phyloP scores from a whole-genome alignment of 805 yeast genomes.

The Myxozyma neotropica region DNA sequence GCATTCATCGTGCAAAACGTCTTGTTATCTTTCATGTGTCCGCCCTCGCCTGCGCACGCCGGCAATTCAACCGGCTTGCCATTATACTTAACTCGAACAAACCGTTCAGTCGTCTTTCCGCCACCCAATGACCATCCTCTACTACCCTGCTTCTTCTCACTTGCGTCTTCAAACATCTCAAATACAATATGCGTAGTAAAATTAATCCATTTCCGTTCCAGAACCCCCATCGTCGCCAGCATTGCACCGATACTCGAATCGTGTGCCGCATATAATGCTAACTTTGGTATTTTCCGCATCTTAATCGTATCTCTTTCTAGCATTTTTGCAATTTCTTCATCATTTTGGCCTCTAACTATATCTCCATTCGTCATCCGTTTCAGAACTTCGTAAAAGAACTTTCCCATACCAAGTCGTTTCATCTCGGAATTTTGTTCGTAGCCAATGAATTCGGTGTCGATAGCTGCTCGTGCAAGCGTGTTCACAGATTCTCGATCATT shows the following conservation, averaged over 20 bases:
- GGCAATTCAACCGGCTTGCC: slow-evolving; percentile 31
- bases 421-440: slow-evolving; percentile 19
- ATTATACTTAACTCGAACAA: slow-evolving; percentile 31
- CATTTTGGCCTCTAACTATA: slow-evolving; percentile 9
- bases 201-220: slow-evolving; percentile 32
- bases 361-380: slow-evolving; percentile 30
- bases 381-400: slow-evolving; percentile 29
- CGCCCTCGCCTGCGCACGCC: slow-evolving; percentile 18
- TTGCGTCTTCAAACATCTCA: slow-evolving; percentile 24
- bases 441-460: slow-evolving; percentile 27
- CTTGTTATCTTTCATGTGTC: slow-evolving; percentile 13
- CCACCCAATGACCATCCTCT: too few relatives aligned
- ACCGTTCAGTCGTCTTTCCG: slow-evolving; percentile 2
- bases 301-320: slow-evolving; percentile 1
- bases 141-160: too few relatives aligned
- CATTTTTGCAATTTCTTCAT: slow-evolving; percentile 15
- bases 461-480: slow-evolving; percentile 20
- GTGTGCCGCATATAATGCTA: slow-evolving; percentile 35
- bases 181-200: slow-evolving; percentile 33
- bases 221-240: slow-evolving; percentile 30
- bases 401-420: slow-evolving; percentile 29
- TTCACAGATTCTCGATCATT: slow-evolving; percentile 18
- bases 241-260: slow-evolving; percentile 34
- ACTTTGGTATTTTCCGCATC: slow-evolving; percentile 9
- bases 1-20: slow-evolving; percentile 26